These are phyloP conservation scores for Cystobasidium slooffiae DNA, from an alignment of 1,284 basidiomycete genomes.

Conservation along the genomic window DNA sequence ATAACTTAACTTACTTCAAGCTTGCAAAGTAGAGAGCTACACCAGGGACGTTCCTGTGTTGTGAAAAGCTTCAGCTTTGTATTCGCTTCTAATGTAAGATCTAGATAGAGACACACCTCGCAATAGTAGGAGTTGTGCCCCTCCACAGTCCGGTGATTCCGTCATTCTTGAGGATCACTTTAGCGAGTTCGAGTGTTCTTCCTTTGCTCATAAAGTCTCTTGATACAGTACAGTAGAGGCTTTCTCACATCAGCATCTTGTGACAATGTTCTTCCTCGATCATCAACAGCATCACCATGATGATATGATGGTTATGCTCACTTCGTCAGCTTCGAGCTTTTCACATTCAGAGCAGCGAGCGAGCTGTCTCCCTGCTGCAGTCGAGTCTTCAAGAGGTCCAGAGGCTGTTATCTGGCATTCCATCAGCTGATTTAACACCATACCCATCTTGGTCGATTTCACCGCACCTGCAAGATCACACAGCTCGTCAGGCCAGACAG, in stretches of 20 bases:
- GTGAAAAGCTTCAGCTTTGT: not conserved
- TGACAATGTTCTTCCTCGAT: conserved; percentile 2
- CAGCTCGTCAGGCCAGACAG: conserved; percentile 42
- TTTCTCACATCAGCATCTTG: not conserved
- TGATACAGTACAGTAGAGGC: not conserved
- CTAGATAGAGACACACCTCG: conserved; percentile 62
- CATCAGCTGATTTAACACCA: conserved; percentile 1
- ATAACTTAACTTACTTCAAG: conserved; percentile 62
- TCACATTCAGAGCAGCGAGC: not conserved
- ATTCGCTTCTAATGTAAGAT: not conserved
- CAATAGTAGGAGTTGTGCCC: conserved; percentile 79
- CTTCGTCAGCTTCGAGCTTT: conserved; percentile 1
- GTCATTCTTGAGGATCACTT: conserved; percentile 58
- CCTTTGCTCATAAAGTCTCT: not conserved
- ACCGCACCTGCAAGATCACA: conserved; percentile 37
- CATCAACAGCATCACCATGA: not conserved
- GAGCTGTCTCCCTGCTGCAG: conserved; percentile 68
- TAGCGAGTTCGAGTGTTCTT: conserved; percentile 43
- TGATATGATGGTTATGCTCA: not conserved
- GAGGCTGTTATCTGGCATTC: conserved; percentile 65
- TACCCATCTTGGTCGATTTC: not conserved
- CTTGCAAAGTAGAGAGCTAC: conserved; percentile 90
- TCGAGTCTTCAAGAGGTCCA: conserved; percentile 86
- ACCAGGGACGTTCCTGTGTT: conserved; percentile 81
- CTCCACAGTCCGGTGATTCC: conserved; percentile 66